phyloP scores from a whole-genome alignment of 768 basidiomycete genomes.

The Chalciporus pseudorubinellus region DNA sequence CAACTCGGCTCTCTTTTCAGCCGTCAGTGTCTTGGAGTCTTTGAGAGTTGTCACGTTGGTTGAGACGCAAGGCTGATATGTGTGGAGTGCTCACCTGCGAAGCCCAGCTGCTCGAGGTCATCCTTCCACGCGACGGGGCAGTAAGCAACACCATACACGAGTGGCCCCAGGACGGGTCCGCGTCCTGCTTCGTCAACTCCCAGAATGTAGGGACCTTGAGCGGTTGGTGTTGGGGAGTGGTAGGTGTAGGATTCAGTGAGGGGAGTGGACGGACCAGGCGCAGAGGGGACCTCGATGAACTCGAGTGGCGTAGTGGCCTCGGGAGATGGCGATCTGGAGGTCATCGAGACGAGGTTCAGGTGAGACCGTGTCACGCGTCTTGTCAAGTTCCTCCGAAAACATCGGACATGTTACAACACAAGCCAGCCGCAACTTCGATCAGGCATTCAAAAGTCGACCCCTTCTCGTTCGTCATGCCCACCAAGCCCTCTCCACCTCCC shows the following conservation, averaged over 20 bases:
- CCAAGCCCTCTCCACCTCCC: neutral
- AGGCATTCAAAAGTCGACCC: constrained; percentile 6
- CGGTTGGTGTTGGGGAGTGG: constrained; percentile 69
- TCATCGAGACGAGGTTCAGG: neutral
- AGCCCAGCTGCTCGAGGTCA: constrained; percentile 75
- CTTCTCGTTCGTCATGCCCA: neutral
- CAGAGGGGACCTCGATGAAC: constrained; percentile 47
- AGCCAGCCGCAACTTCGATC: neutral
- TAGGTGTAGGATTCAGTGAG: constrained; percentile 73
- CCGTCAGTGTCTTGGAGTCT: constrained; percentile 93
- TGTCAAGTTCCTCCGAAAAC: too few relatives aligned
- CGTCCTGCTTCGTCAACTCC: constrained; percentile 99
- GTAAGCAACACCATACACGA: constrained; percentile 95
- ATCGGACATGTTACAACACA: too few relatives aligned
- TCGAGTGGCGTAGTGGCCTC: constrained; percentile 3
- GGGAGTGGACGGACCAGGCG: constrained; percentile 54
- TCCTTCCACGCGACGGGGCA: constrained; percentile 80
- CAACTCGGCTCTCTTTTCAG: constrained; percentile 62
- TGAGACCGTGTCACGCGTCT: too few relatives aligned
- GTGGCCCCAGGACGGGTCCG: constrained; percentile 91
- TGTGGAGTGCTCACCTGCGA: constrained; percentile 64
- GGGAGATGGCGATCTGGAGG: neutral
- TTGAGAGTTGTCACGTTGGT: neutral
- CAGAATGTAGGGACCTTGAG: constrained; percentile 81
- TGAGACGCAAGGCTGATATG: too few relatives aligned